Percentiles rank a stretch among this genome's conserved stretches.
Evolutionary conservation across 176 grass and related monocot species (phyloP).

Genomic region (Carex littledalei): DNA sequence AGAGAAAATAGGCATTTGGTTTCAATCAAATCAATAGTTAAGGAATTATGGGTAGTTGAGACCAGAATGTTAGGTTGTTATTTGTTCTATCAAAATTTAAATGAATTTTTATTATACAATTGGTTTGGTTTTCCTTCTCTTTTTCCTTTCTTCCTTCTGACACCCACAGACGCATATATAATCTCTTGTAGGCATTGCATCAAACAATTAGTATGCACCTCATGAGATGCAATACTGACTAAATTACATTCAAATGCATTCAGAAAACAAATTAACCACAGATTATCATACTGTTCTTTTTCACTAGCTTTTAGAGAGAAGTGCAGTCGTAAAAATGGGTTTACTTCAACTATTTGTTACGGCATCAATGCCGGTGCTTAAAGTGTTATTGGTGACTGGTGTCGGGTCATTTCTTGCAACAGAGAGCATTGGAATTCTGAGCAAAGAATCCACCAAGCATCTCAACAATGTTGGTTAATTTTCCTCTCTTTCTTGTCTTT

Average conservation of each 20-base stretch:
- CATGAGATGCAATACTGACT: background rate
- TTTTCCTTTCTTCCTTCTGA: background rate
- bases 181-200: background rate
- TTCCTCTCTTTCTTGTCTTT: background rate
- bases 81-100: background rate
- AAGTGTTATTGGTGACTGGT: constrained; percentile 64
- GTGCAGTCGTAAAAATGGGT: constrained; percentile 26
- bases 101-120: background rate
- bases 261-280: background rate
- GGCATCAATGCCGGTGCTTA: constrained; percentile 63
- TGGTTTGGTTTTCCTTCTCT: background rate
- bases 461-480: constrained; percentile 63
- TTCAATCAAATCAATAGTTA: background rate
- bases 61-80: too few relatives aligned
- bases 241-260: background rate
- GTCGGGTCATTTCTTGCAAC: constrained; percentile 68
- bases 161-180: background rate
- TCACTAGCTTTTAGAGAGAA: background rate
- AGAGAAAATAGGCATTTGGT: background rate
- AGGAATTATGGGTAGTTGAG: background rate
- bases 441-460: constrained; percentile 50
- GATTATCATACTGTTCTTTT: background rate
- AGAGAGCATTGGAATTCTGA: constrained; percentile 40
- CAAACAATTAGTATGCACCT: background rate
- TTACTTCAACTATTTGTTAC: constrained; percentile 60